Evolutionary conservation across 2,329 filamentous ascomycete species (phyloP), one percentile per base, ranked within the genome.

Genomic region (Cladosporium sp.): DNA sequence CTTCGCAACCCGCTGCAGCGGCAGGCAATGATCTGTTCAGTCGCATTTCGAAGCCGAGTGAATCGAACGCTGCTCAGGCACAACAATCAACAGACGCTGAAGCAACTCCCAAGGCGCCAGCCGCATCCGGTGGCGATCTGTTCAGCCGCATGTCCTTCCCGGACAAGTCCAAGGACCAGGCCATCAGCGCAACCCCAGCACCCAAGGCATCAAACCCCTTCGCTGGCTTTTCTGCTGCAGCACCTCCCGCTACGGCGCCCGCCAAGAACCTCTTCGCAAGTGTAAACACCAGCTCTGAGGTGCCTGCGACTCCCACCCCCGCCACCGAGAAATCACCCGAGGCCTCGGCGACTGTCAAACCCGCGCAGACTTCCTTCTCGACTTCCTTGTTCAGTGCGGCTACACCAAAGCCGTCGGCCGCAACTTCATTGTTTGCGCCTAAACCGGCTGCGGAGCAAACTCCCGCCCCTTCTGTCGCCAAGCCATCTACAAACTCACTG

Each of bases 21-120:
- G 32, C 53, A 15, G 49, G 47, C 19, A 54, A 50, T 30, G 52
- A 50, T 25, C 33, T 55, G 19, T 57, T 57, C 48, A 53, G 48
- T 20, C 48, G 49, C 33, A 54, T 55, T 8, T 49, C 53, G 6
- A 48, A 39, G 16, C 49, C 53, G 9, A 30, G 32, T 30, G 47
- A 55, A 9, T 25, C 39, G 6, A 16, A 12, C 16, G 3, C 30
- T 27, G 33, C 38, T 5, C 15, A 16, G 9, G 27, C 38, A 11
- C 20, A 30, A 16, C 36, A 40, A 27, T 27, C 38, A 7, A 15
- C 39, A 19, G 47, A 50, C 22, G 25, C 16, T 11, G 16, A 20
- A 7, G 42, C 36, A 8, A 45, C 42, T 12, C 49, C 49, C 11
- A 51, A 40, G 41, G 39, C 48, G 33, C 33, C 48, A 9, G 35